These are phyloP conservation scores for Metarhizium album DNA, from an alignment of 2,329 filamentous ascomycete species.

Conservation along the genomic window DNA sequence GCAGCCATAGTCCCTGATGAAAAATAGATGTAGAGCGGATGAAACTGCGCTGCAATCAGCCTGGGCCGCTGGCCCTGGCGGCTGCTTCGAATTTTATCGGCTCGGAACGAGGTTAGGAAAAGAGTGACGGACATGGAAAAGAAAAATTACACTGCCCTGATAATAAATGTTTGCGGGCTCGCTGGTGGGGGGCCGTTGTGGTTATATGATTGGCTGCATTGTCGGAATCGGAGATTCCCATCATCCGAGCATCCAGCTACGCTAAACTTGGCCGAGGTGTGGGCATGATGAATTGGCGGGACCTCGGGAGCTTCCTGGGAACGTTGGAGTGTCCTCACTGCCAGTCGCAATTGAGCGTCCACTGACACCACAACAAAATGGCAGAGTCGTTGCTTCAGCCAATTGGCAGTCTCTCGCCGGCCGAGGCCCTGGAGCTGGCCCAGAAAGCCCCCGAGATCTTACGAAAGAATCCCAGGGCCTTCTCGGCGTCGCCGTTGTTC, in stretches of 20 bases:
- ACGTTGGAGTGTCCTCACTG: neutral
- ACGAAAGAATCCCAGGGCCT: conserved; percentile 39
- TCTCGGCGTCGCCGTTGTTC: conserved; percentile 42
- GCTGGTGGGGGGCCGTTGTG: neutral
- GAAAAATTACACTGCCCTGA: neutral
- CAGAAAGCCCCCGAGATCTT: conserved; percentile 50
- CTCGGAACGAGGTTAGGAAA: neutral
- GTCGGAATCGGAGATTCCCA: conserved; percentile 4
- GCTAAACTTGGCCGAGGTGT: neutral
- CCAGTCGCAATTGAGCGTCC: neutral
- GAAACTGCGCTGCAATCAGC: neutral
- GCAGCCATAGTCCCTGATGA: conserved; percentile 1
- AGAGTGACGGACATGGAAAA: neutral
- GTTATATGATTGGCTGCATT: neutral
- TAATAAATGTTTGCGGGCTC: neutral
- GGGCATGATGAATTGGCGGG: neutral
- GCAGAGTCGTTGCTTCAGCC: conserved; percentile 43
- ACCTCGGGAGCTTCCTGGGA: neutral
- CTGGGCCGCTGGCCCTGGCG: neutral
- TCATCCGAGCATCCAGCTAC: neutral
- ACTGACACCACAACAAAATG: conserved; percentile 23
- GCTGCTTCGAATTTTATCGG: neutral
- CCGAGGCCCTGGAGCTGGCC: conserved; percentile 45
- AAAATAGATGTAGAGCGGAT: neutral
- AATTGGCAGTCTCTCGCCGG: conserved; percentile 44